Evolutionary conservation across 768 basidiomycete genomes (phyloP).

Genomic region (Suillus decipiens): DNA sequence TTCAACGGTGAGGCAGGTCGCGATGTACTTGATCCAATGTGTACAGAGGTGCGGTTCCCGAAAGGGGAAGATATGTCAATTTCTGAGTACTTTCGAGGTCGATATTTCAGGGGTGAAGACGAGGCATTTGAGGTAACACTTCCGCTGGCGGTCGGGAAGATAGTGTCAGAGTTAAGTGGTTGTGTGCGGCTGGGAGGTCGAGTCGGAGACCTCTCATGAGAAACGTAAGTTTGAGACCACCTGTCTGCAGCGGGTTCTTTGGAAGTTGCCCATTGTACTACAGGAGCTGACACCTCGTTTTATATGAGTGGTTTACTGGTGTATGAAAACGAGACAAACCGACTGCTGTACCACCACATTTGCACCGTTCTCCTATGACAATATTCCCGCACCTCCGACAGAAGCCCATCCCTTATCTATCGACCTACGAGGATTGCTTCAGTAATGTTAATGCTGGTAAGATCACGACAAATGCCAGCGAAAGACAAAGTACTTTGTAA

Average conservation of each 20-base stretch:
- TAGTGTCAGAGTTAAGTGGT: slow-evolving; percentile 8
- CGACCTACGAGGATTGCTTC: neutral
- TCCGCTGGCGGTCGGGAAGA: slow-evolving; percentile 9
- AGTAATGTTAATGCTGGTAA: neutral
- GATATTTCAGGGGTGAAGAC: slow-evolving; percentile 39
- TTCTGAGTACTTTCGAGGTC: slow-evolving; percentile 49
- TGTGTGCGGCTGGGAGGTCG: slow-evolving; percentile 29
- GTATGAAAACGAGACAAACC: slow-evolving; percentile 49
- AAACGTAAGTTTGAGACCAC: slow-evolving; percentile 82
- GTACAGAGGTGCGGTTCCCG: slow-evolving; percentile 52
- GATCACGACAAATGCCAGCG: slow-evolving; percentile 4
- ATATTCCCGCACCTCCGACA: slow-evolving; percentile 87
- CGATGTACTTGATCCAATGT: slow-evolving; percentile 56
- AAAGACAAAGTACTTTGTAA: slow-evolving; percentile 3
- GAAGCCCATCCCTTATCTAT: slow-evolving; percentile 61
- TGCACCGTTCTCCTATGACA: slow-evolving; percentile 68
- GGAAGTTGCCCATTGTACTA: slow-evolving; percentile 58
- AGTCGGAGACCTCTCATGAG: slow-evolving; percentile 51
- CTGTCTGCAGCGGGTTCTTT: slow-evolving; percentile 54
- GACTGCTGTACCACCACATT: slow-evolving; percentile 77
- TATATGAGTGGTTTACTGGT: slow-evolving; percentile 16
- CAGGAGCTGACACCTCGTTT: slow-evolving; percentile 52
- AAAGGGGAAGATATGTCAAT: slow-evolving; percentile 36
- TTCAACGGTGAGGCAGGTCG: slow-evolving; percentile 64
- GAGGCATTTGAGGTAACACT: slow-evolving; percentile 17